Conservation (phyloP, 305 asterid genomes). For the Solanum hybrid region DNA sequence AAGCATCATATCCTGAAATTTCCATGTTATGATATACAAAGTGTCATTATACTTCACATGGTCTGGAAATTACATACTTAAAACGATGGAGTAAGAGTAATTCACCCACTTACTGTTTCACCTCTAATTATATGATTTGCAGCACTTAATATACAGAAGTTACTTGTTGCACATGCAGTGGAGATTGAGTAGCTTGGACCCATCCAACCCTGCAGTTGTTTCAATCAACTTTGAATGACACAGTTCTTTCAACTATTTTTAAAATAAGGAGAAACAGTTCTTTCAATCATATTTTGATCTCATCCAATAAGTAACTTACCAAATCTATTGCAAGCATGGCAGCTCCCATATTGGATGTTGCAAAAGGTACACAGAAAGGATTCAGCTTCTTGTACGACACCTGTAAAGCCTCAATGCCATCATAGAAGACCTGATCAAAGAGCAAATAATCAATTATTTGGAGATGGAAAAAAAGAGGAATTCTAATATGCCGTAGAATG, state of each 20-base stretch:
- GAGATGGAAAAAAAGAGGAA: background rate
- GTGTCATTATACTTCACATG: background rate
- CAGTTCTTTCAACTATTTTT: background rate
- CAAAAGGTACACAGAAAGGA: slow-evolving; percentile 40
- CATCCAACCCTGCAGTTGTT: slow-evolving; percentile 37
- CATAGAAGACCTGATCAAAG: slow-evolving; percentile 28
- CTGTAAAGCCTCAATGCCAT: slow-evolving; percentile 32
- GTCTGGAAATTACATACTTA: background rate
- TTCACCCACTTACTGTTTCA: slow-evolving; percentile 26
- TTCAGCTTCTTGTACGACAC: slow-evolving; percentile 37
- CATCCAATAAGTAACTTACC: slow-evolving; percentile 14
- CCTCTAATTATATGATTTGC: slow-evolving; percentile 35
- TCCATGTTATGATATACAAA: background rate
- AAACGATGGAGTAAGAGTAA: background rate
- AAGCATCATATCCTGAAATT: slow-evolving; percentile 37
- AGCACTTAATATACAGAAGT: slow-evolving; percentile 32
- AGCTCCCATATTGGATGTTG: slow-evolving; percentile 39
- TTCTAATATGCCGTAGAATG: background rate
- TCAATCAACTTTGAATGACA: background rate
- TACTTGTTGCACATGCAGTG: slow-evolving; percentile 43
- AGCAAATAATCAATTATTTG: slow-evolving; percentile 1
- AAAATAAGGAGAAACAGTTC: background rate
- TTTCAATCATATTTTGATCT: background rate
- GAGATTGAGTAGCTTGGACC: slow-evolving; percentile 41
- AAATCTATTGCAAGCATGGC: slow-evolving; percentile 39